Base-by-base conservation (phyloP, 2,329 filamentous ascomycete species). In the Microdochium trichocladiopsis region DNA sequence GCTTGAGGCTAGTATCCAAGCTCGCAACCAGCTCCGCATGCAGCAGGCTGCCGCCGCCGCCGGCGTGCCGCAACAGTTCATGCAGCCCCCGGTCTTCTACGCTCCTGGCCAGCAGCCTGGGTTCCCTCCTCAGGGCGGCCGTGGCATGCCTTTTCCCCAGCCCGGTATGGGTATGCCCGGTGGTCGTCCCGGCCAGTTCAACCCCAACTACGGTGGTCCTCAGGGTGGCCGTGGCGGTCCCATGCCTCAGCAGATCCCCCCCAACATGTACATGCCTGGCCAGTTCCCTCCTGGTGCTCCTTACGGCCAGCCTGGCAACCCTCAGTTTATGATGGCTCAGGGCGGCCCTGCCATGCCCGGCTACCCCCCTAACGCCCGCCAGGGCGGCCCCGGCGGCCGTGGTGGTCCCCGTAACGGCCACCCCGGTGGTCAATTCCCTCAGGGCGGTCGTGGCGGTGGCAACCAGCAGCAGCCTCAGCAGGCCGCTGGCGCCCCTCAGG, bases 1-100 rank as follows among this genome's bases (percentile, higher is more conserved):
- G 80, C 90, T 99, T 63, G 94, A 99, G 80, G 93, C 93, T 65
- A 96, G 90, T 75, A 99, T 99, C 73, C 94, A 97, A 78, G 93
- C 94, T 72, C 91, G 94, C 73, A 97, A 97, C 81, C 93, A 96
- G 73, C 86, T 96, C 69, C 88, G 94, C 67, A 94, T 97, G 86
- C 94, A 97, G 79, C 94, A 99, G 75, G 90, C 91, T 61, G 91
- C 92, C 60, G 90, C 92, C 60, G 88, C 88, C 60, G 90, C 88
- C 51, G 91, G 90, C 65, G 90, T 96, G 82, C 87, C 89, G 61
- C 88, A 87, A 74, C 87, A 88, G 69, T 90, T 81, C 80, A 93
- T 95, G 81, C 89, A 90, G 69, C 85, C 90, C 53, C 86, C 88
- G 58, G 91, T 97, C 76, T 97, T 94, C 81, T 95, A 95, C 70